Evolutionary conservation across 2,329 filamentous ascomycete genomes (phyloP).

Genomic region (Ophiostoma quercus): DNA sequence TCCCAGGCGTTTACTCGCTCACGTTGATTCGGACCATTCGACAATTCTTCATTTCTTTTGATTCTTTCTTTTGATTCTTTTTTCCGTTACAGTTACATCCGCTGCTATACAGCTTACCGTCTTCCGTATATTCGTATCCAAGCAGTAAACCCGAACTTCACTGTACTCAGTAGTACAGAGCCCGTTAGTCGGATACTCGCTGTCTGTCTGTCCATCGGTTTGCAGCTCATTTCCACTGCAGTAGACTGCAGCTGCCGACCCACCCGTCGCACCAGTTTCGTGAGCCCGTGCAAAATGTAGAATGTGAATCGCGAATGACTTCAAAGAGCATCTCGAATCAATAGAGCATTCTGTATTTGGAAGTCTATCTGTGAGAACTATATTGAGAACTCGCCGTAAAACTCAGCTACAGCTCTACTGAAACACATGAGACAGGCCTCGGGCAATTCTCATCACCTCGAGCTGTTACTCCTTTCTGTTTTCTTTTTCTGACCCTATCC

Average conservation of each 20-base stretch:
- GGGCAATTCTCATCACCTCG: neutral
- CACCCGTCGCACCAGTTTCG: constrained; percentile 11
- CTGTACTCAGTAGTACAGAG: too few relatives aligned
- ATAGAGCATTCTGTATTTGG: too few relatives aligned
- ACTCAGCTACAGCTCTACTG: neutral
- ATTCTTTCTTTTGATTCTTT: too few relatives aligned
- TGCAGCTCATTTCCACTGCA: constrained; percentile 11
- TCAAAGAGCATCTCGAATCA: too few relatives aligned
- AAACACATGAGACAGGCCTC: neutral
- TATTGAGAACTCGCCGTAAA: too few relatives aligned
- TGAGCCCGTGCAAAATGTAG: constrained; percentile 1
- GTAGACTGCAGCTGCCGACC: constrained; percentile 6
- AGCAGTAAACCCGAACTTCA: too few relatives aligned
- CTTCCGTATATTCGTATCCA: too few relatives aligned
- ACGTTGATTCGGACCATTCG: neutral
- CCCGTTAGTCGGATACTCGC: neutral
- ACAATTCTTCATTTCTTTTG: neutral
- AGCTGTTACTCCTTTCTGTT: neutral
- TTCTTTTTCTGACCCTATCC: neutral
- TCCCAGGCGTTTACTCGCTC: neutral
- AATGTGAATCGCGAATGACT: neutral
- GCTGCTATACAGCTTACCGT: neutral
- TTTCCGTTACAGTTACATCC: neutral
- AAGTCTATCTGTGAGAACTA: too few relatives aligned
- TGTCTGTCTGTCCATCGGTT: neutral